Conservation (phyloP, 2,329 filamentous ascomycete genomes). For the Meredithiella fracta region DNA sequence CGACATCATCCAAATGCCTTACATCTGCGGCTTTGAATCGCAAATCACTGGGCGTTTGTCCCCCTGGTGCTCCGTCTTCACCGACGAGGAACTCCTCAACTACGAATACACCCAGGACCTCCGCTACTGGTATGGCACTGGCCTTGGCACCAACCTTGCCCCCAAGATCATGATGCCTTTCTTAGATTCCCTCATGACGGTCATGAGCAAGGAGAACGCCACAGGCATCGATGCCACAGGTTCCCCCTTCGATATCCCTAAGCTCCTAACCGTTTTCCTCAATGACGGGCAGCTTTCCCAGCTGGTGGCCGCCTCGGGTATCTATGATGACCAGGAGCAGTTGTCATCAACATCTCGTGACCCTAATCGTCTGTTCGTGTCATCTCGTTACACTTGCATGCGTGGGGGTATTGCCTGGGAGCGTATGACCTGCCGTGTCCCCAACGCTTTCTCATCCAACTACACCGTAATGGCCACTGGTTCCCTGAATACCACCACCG, state of each 20-base stretch:
- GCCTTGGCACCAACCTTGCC: slow-evolving; percentile 37
- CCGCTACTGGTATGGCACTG: slow-evolving; percentile 50
- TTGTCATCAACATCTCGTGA: slow-evolving; percentile 33
- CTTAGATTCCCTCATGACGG: slow-evolving; percentile 34
- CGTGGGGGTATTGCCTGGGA: slow-evolving; percentile 50
- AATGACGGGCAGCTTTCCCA: slow-evolving; percentile 52
- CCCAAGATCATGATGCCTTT: slow-evolving; percentile 46
- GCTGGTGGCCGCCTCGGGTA: slow-evolving; percentile 40
- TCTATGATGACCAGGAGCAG: slow-evolving; percentile 39
- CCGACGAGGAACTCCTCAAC: slow-evolving; percentile 40
- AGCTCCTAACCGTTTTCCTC: slow-evolving; percentile 43
- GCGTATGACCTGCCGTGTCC: slow-evolving; percentile 34
- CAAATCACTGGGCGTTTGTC: slow-evolving; percentile 47
- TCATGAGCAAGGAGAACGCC: slow-evolving; percentile 36
- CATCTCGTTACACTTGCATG: slow-evolving; percentile 43
- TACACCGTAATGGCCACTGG: slow-evolving; percentile 7
- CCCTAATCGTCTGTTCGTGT: slow-evolving; percentile 33
- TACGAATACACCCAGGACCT: slow-evolving; percentile 55
- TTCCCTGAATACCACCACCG: slow-evolving; percentile 10
- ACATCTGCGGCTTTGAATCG: slow-evolving; percentile 55
- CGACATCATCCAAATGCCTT: slow-evolving; percentile 44
- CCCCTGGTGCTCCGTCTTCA: slow-evolving; percentile 47
- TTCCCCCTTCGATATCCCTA: slow-evolving; percentile 32
- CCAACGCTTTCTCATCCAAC: slow-evolving; percentile 4
- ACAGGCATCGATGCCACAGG: slow-evolving; percentile 32